Base-by-base conservation (phyloP, 2,329 filamentous ascomycete genomes). In the Cordyceps farinosa region DNA sequence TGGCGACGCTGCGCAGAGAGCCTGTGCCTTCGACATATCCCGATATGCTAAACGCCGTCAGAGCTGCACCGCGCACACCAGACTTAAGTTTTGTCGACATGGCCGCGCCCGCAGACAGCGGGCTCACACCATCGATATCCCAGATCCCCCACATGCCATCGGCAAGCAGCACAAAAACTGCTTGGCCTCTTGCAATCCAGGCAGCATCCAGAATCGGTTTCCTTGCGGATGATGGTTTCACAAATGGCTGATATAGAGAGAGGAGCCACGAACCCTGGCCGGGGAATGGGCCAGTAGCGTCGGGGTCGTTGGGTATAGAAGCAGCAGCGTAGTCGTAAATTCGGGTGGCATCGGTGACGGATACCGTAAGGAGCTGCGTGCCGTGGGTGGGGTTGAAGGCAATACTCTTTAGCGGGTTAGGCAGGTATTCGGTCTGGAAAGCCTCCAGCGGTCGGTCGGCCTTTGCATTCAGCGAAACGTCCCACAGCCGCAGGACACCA, bases 141-240 rank as follows among this genome's bases (percentile, higher is more conserved):
- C 86, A 89, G 40, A 89, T 83, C 15, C 85, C 87, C 87, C 87
- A 89, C 70, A 86, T 85, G 7, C 86, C 87, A 67, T 89, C 87
- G 1, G 83, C 82, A 3, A 88, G 75, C 2, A 89, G 76, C 1
- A 79, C 78, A 47, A 89, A 74, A 34, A 89, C 76, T 5, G 86
- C 86, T 53, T 82, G 80, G 10, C 87, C 87, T 64, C 83, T 81
- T 2, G 81, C 77, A 54, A 88, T 81, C 87, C 87, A 89, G 5
- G 82, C 79, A 1, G 86, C 84, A 55, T 85, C 85, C 15, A 88
- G 72, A n/a, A 89, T 80, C 0, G 82, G 81, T 68, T 88, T 89
- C 50, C 87, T 79, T 2, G 79, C 72, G 5, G 79, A 70, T 17
- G 79, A 78, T 22, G 81, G 77, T 51, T 80, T 79, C 34, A 79